Evolutionary conservation across 1,284 basidiomycete species (phyloP).

Genomic region (Sporisorium sorghi): DNA sequence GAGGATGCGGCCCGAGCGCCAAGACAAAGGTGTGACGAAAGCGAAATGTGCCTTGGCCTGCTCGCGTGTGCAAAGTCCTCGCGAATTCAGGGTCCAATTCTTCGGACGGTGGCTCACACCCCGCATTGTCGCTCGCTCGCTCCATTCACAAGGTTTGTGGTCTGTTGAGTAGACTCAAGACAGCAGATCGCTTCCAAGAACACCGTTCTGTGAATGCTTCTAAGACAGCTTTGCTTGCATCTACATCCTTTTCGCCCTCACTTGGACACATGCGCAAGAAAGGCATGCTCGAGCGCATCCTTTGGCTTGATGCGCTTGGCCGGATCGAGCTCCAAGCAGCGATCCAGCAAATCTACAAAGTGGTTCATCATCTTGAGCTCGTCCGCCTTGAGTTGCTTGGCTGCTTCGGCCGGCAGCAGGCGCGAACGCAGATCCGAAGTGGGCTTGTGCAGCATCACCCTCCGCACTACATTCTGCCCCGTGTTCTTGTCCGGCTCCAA

Average conservation of each 20-base stretch:
- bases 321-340: slow-evolving; percentile 90
- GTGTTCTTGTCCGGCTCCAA: slow-evolving; percentile 60
- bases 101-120: too few relatives aligned
- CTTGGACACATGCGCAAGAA: slow-evolving; percentile 70
- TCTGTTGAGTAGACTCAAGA: too few relatives aligned
- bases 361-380: slow-evolving; percentile 84
- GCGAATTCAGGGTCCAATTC: slow-evolving; percentile 12
- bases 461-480: slow-evolving; percentile 78
- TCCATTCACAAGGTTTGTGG: too few relatives aligned
- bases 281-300: slow-evolving; percentile 88
- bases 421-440: slow-evolving; percentile 82
- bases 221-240: too few relatives aligned
- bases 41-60: neutral
- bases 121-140: neutral
- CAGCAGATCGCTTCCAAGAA: too few relatives aligned
- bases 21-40: slow-evolving; percentile 12
- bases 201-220: neutral
- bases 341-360: slow-evolving; percentile 92
- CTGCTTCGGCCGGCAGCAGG: slow-evolving; percentile 81
- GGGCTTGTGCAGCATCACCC: slow-evolving; percentile 86
- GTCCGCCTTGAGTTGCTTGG: slow-evolving; percentile 82
- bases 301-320: slow-evolving; percentile 84
- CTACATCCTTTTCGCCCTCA: neutral
- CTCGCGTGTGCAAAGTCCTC: slow-evolving; percentile 14
- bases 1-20: neutral